Evolutionary conservation across 2,329 filamentous ascomycete genomes (phyloP).

Genomic region (Arthrobotrys megalospora): DNA sequence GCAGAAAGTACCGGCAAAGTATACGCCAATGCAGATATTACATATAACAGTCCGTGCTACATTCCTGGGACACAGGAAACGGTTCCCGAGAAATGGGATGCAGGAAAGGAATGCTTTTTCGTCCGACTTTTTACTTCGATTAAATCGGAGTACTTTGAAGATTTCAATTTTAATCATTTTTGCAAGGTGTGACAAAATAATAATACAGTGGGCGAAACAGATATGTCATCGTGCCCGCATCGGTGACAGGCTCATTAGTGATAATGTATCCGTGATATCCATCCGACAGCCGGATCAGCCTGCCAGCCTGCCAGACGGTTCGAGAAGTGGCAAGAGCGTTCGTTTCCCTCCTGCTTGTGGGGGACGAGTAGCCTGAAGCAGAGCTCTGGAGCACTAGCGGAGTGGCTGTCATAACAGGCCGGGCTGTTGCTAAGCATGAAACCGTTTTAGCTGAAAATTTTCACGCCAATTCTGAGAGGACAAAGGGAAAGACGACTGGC

Average conservation of each 20-base stretch:
- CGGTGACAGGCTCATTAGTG: conserved; percentile 20
- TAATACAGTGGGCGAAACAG: background rate
- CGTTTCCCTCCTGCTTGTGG: conserved; percentile 33
- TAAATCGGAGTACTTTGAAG: background rate
- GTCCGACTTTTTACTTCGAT: conserved; percentile 5
- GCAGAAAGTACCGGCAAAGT: conserved; percentile 30
- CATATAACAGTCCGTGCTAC: conserved; percentile 36
- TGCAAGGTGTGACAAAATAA: conserved; percentile 13
- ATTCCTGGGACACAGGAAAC: conserved; percentile 24
- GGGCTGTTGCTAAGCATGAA: conserved; percentile 55
- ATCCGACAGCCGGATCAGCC: conserved; percentile 48
- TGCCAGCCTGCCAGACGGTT: conserved; percentile 26
- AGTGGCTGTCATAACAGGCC: conserved; percentile 24
- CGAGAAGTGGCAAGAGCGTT: conserved; percentile 48
- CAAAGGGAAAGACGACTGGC: conserved; percentile 5
- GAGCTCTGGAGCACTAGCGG: conserved; percentile 37
- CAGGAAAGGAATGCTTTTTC: background rate
- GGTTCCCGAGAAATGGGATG: conserved; percentile 47
- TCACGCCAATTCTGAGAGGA: conserved; percentile 17
- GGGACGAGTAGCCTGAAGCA: conserved; percentile 35
- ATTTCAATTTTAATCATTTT: background rate
- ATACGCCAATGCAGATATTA: conserved; percentile 16
- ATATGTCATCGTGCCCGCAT: conserved; percentile 40
- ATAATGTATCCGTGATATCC: conserved; percentile 45
- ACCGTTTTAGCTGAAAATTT: conserved; percentile 58